These are phyloP conservation scores for Xenosphaeropsis pyriputrescens DNA, from an alignment of 2,329 filamentous ascomycete genomes.

Conservation along the genomic window DNA sequence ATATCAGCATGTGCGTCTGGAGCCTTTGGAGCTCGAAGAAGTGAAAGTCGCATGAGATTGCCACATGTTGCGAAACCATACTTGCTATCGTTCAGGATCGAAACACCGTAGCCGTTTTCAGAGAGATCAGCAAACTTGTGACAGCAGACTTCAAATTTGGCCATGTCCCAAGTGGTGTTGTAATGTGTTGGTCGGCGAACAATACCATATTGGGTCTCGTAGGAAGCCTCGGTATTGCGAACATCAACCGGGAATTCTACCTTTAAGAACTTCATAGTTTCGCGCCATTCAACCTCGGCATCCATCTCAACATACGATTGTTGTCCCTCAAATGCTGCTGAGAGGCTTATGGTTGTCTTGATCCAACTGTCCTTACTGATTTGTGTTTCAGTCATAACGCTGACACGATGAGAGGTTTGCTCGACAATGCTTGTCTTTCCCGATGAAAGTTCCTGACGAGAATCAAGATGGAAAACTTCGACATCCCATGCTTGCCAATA, in stretches of 20 bases:
- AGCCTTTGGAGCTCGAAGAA: slow-evolving; percentile 79
- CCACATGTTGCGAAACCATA: slow-evolving; percentile 89
- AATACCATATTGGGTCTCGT: slow-evolving; percentile 90
- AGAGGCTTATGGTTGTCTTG: slow-evolving; percentile 71
- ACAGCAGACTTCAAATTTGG: slow-evolving; percentile 92
- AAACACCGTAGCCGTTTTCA: slow-evolving; percentile 79
- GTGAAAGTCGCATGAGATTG: slow-evolving; percentile 75
- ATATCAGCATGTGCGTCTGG: slow-evolving; percentile 91
- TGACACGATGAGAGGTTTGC: slow-evolving; percentile 59
- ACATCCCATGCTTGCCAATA: slow-evolving; percentile 99
- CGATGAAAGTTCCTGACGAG: slow-evolving; percentile 59
- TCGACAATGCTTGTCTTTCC: slow-evolving; percentile 59
- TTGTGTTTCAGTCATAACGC: slow-evolving; percentile 68
- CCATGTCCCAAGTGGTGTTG: slow-evolving; percentile 97
- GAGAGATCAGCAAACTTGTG: slow-evolving; percentile 90
- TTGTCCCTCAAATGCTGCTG: slow-evolving; percentile 48
- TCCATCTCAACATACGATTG: slow-evolving; percentile 63
- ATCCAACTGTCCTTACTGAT: slow-evolving; percentile 81
- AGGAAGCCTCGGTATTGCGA: slow-evolving; percentile 80
- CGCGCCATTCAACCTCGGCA: slow-evolving; percentile 89
- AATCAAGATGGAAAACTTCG: slow-evolving; percentile 88
- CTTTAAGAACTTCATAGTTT: slow-evolving; percentile 96
- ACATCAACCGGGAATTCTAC: slow-evolving; percentile 94
- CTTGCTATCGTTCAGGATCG: slow-evolving; percentile 87
- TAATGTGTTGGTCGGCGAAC: slow-evolving; percentile 87